Evolutionary conservation across 1,284 basidiomycete genomes (phyloP), one percentile per base, ranked within the genome.

Genomic region (Salmacisia buchloeana): DNA sequence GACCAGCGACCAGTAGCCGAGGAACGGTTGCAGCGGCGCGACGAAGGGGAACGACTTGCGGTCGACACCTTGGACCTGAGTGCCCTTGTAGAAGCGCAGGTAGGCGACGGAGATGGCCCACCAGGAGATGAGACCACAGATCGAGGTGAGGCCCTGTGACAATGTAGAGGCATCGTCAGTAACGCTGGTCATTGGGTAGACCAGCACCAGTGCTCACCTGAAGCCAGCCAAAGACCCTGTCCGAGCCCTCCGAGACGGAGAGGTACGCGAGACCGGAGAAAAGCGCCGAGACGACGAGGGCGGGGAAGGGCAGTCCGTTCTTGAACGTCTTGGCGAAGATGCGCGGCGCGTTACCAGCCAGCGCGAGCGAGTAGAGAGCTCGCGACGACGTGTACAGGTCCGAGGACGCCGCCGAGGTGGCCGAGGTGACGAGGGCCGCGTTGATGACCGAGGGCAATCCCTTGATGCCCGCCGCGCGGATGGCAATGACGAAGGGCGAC

Each of bases 301-400:
- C 85, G 15, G 87, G 82, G 65, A 85, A 87, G 1, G 94, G 93
- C 2, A 94, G 82, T 60, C 93, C 93, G 31, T 82, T 84, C 67
- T 83, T 84, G 69, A 86, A 85, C 0, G 88, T 87, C 71, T 81
- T 85, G 49, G 84, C 69, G 81, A 96, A 92, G 60, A 92, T 61
- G 15, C 66, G 66, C 3, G 92, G 92, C 0, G 90, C 91, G 72
- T 91, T 89, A 0, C 88, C 87, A 21, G 86, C 83, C 4, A 85
- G 79, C 15, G 92, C 86, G 63, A 96, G 83, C 41, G 89, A 89
- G 78, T 93, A 89, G 58, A 72, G 69, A 69, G 69, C 89, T 73
- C 92, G 88, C 10, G 89, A 92, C 15, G 87, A 87, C 1, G 87
- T 88, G 81, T 91, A 94, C 60, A 94, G 79, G 73, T 92, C 88